Evolutionary conservation across 257 asterid genomes (phyloP), one percentile per base, ranked within the genome.

Genomic region (Galeopsis tetrahit): DNA sequence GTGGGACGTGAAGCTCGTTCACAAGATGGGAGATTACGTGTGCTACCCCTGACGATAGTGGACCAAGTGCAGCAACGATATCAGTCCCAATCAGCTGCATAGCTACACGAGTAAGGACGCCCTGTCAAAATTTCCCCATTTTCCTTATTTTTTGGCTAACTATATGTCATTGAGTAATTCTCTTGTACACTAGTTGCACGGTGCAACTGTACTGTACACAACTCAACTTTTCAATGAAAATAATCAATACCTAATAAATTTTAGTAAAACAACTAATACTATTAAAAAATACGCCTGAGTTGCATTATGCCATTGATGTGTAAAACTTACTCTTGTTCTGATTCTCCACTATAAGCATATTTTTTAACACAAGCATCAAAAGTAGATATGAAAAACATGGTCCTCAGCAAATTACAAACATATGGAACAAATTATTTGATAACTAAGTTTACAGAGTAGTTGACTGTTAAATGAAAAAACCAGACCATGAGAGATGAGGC

Each of bases 1-100:
- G 90, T 5, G 96, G 96, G 14, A 88, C 75, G 0, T 86, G 92
- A 56, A 90, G 92, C 81, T 90, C 96, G 56, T 79, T 85, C 48
- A 77, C 78, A 31, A 90, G 76, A 4, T 81, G 85, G 49, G 88
- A 86, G 36, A 90, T 90, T 32, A 84, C 81, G 3, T 86, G 95
- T 3, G 92, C 95, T 80, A 90, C 83, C 61, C 95, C 92, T 0
- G 96, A 90, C 0, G 96, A 90, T 42, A 81, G 89, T 21, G 96
- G 96, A 69, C 96, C 96, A 0, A 90, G 74, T 39, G 85, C 89
- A 40, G 88, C 95, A 32, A 88, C 82, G 1, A 88, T 72, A 2
- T 84, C 86, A 21, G 59, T 73, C 72, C 83, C 88, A 71, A 71
- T 73, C 46, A 90, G 84, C 90, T 88, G 87, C 84, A 90, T 62